Conservation (phyloP, 768 basidiomycete genomes). For the Saitozyma podzolica region DNA sequence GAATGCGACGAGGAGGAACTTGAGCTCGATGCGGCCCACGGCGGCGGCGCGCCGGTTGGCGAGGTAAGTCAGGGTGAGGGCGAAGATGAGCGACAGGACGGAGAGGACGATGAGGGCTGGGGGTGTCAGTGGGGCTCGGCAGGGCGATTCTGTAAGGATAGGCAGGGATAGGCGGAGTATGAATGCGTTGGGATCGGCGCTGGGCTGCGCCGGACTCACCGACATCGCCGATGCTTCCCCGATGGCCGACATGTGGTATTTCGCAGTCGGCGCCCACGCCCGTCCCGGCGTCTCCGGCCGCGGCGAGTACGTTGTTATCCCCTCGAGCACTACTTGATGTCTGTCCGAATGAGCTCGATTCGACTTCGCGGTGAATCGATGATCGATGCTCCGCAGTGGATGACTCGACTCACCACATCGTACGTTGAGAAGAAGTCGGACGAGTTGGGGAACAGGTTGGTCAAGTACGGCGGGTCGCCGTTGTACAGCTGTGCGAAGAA, state of each 20-base stretch:
- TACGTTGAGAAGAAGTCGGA: conserved; percentile 30
- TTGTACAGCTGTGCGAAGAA: conserved; percentile 77
- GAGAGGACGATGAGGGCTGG: conserved; percentile 78
- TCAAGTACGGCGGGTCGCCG: conserved; percentile 27
- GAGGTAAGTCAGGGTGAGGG: conserved; percentile 61
- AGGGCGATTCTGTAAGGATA: not conserved
- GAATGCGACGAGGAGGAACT: conserved; percentile 43
- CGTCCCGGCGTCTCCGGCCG: conserved; percentile 65
- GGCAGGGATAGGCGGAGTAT: not conserved
- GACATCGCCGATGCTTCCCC: conserved; percentile 58
- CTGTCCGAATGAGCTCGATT: not conserved
- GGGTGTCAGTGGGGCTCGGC: not conserved
- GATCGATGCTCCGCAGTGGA: not conserved
- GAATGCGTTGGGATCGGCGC: too few species aligned
- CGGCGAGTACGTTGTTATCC: conserved; percentile 54
- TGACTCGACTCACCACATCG: conserved; percentile 23
- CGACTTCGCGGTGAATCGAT: conserved; percentile 7
- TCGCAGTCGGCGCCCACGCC: conserved; percentile 81
- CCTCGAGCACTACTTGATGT: conserved; percentile 34
- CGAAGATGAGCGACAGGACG: conserved; percentile 67
- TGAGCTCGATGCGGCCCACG: conserved; percentile 63
- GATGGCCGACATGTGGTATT: conserved; percentile 63
- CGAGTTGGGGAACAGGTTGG: conserved; percentile 18
- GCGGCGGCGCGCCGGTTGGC: conserved; percentile 76
- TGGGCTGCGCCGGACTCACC: conserved; percentile 62